Conservation (phyloP, 2,329 filamentous ascomycete species). For the Grosmannia penicillata region DNA sequence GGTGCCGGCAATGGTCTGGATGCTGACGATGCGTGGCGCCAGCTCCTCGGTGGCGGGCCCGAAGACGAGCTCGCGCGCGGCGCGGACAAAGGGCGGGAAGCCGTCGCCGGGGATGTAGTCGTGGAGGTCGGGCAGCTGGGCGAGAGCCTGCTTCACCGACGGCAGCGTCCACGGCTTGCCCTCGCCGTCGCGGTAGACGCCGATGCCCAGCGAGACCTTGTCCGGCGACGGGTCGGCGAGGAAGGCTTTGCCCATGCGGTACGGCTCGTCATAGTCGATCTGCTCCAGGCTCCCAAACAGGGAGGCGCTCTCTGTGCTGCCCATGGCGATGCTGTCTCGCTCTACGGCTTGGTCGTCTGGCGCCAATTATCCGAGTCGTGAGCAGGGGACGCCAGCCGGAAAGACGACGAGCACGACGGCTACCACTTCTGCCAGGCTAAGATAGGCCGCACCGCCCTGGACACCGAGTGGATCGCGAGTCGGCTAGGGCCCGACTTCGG, state of each 20-base stretch:
- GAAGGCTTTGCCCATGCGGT: neutral
- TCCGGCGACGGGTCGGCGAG: neutral
- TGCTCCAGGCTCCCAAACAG: neutral
- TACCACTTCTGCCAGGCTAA: no score
- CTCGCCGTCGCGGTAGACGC: neutral
- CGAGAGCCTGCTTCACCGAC: neutral
- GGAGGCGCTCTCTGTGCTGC: neutral
- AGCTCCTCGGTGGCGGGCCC: neutral
- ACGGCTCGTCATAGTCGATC: neutral
- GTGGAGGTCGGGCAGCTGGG: neutral
- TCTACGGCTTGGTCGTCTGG: no score
- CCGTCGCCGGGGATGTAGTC: neutral
- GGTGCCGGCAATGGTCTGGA: slow-evolving; percentile 2
- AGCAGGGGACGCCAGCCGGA: no score
- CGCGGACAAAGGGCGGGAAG: neutral
- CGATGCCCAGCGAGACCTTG: neutral
- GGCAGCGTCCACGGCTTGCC: neutral
- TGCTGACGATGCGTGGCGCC: neutral
- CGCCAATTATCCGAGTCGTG: no score
- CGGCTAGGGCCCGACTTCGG: no score
- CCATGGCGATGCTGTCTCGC: no score
- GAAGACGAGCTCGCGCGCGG: neutral
- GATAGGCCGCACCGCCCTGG: no score
- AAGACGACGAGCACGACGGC: no score
- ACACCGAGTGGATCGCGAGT: no score